These are phyloP conservation scores for Aspergillus luchuensis DNA, from an alignment of 2,329 filamentous ascomycete species.

Conservation along the genomic window DNA sequence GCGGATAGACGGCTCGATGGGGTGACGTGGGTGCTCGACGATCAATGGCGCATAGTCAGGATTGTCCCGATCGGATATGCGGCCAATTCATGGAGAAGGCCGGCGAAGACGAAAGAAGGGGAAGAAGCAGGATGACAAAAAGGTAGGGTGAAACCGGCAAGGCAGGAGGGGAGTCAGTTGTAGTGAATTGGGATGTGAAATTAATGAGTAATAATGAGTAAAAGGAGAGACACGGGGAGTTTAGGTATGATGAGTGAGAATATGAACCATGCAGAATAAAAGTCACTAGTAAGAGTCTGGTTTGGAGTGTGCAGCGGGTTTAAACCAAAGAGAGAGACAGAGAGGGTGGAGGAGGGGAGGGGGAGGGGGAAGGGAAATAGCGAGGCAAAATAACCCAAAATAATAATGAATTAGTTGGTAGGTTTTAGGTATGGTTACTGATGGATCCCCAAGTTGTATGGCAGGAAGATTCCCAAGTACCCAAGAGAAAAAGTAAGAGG, in stretches of 20 bases:
- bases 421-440: neutral
- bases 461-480: neutral
- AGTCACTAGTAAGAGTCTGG: neutral
- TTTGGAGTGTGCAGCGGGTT: neutral
- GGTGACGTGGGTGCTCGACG: constrained; percentile 23
- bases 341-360: neutral
- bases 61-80: constrained; percentile 12
- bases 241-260: constrained; percentile 1
- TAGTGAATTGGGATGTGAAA: neutral
- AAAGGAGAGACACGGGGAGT: neutral
- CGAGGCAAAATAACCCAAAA: neutral
- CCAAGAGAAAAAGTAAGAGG: neutral
- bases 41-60: constrained; percentile 23
- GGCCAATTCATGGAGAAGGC: constrained; percentile 21
- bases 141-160: neutral
- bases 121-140: constrained; percentile 1
- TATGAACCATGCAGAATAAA: neutral
- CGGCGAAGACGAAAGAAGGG: constrained; percentile 21
- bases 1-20: constrained; percentile 10
- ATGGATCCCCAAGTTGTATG: neutral
- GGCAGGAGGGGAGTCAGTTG: neutral
- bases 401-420: neutral
- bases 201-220: constrained; percentile 5
- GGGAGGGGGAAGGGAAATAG: neutral
- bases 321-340: neutral